Evolutionary conservation across 345 rosid genomes (phyloP), one percentile per base, ranked within the genome.

Genomic region (Eucalyptus pumila): DNA sequence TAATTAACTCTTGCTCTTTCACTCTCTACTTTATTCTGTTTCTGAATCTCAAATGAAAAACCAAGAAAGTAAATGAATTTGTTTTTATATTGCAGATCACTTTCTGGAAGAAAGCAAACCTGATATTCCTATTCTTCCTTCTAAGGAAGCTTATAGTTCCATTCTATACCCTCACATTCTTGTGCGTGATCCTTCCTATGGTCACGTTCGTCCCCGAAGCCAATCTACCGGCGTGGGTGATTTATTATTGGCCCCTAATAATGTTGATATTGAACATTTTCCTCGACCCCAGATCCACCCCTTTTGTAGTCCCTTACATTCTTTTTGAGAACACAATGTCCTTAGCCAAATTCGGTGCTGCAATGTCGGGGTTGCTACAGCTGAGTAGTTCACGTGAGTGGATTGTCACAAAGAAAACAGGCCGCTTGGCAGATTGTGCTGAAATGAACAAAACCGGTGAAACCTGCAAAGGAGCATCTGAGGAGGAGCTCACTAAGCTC

Each of bases 321-420:
- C 88, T 87, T 51, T 89, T 89, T 47, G 90, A 89, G 88, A 89
- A 87, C 88, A 86, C 90, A 37, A 87, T 89, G 90, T 89, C 90
- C 58, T 42, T 89, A 42, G 58, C 88, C 51, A 89, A 89, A 65
- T 87, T 87, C 30, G 8, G 85, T 17, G 87, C 89, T 2, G 80
- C 58, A n/a, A 65, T 87, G 5, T 89, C 89, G 17, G 90, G 90
- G 45, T 69, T 89, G 72, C 60, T 87, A 34, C 88, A 58, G 86
- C 88, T 89, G 9, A 87, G 89, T 26, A 87, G 88, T 58, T 76
- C 88, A 4, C 87, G 27, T 13, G 89, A 90, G 65, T 90, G 91
- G 91, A 86, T 90, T 3, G 91, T 87, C 50, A 90, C 91, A 69
- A 90, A 90, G 24, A 90, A 90, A 69, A 67, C 88, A 2, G 89